Base-by-base conservation (phyloP, 1,284 basidiomycete species). In the Moesziomyces parantarcticus region DNA sequence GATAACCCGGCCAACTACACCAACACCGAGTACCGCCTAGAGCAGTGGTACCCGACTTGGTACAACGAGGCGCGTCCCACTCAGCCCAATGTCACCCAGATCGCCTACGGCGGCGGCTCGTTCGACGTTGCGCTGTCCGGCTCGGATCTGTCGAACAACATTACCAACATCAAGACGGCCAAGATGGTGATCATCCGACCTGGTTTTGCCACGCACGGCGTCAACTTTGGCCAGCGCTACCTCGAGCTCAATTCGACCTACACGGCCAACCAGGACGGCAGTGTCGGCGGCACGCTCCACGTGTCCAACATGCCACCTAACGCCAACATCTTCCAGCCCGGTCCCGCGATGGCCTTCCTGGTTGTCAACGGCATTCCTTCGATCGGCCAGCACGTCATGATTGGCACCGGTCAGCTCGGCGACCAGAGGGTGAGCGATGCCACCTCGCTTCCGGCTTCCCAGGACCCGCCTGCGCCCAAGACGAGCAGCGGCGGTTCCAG, bases 11-110 rank as follows among this genome's bases (percentile, higher is more conserved):
- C 75, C 23, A 54, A 52, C 54, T 61, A 64, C 58, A 65, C 67
- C 39, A 91, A 92, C 8, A 96, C 94, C 9, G 90, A 91, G 46
- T 96, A 95, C 84, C 87, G 89, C 40, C 90, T 92, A 0, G 94
- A 97, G 85, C 89, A 91, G 55, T 95, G 93, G 85, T 85, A 86
- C 65, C 85, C 86, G 21, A 79, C 83, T 84, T 94, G 92, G 86
- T 89, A 87, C 71, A 90, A 91, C 48, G 80, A 88, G 49, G 42
- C 60, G 14, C 34, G 72, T 23, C 72, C 72, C 3, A 87, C 87
- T 1, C 91, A 94, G 32, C 96, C 94, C 4, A 82, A 85, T 13
- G 90, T 89, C 50, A 86, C 87, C 2, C 92, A 92, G 40, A 85
- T 97, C 53, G 86, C 88, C 0, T 97, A 97, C 81, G 96, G 96